phyloP scores from a whole-genome alignment of 2,329 filamentous ascomycete species.

The Canariomyces notabilis region DNA sequence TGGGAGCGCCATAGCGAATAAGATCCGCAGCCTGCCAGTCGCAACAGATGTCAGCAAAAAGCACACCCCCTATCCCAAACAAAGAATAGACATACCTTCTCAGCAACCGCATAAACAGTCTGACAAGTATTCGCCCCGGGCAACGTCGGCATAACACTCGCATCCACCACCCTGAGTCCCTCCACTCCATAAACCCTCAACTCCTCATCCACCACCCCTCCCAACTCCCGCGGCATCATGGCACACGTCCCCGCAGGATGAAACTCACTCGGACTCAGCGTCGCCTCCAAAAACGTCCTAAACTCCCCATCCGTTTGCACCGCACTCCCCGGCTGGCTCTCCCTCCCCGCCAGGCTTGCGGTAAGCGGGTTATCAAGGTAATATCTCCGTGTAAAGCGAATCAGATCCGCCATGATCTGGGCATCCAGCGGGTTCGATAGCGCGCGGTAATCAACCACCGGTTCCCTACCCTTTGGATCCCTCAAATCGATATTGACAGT shows the following conservation, averaged over 20 bases:
- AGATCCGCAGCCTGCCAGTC: constrained; percentile 17
- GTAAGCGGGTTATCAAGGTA: constrained; percentile 29
- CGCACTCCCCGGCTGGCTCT: constrained; percentile 32
- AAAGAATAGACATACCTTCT: constrained; percentile 21
- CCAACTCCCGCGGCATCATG: constrained; percentile 24
- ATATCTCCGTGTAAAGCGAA: constrained; percentile 33
- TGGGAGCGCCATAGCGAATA: constrained; percentile 11
- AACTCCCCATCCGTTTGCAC: constrained; percentile 30
- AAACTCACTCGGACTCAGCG: constrained; percentile 22
- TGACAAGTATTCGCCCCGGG: constrained; percentile 22
- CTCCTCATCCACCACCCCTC: constrained; percentile 24
- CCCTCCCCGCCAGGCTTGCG: constrained; percentile 30
- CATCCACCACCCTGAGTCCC: constrained; percentile 23
- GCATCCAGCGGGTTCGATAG: constrained; percentile 48
- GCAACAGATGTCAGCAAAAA: neutral
- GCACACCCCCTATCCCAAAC: neutral
- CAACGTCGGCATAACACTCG: constrained; percentile 19
- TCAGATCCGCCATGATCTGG: constrained; percentile 38
- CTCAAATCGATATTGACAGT: constrained; percentile 34
- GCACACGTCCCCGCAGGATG: constrained; percentile 29
- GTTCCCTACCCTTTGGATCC: constrained; percentile 31
- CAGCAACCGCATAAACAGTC: constrained; percentile 24
- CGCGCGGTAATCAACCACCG: constrained; percentile 35
- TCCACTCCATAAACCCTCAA: constrained; percentile 22
- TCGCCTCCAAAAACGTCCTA: constrained; percentile 17